Conservation (phyloP, 495 filamentous ascomycete species). For the Aspergillus kassunensis region DNA sequence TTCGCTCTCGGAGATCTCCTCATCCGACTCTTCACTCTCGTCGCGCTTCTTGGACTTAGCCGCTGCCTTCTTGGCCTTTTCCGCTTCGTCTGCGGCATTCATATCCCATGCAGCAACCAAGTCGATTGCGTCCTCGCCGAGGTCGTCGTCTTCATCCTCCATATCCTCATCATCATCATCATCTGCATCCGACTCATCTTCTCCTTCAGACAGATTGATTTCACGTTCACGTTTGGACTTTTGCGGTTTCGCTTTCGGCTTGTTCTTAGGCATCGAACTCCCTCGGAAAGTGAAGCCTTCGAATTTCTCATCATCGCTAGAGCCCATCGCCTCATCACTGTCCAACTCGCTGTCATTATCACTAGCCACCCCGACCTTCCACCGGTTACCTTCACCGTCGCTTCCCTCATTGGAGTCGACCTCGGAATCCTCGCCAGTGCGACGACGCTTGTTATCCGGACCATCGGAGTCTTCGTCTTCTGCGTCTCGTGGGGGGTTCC, state of each 20-base stretch:
- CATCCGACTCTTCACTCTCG: constrained; percentile 27
- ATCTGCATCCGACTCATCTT: constrained; percentile 46
- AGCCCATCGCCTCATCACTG: constrained; percentile 89
- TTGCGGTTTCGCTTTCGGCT: constrained; percentile 28
- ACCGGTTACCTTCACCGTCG: constrained; percentile 85
- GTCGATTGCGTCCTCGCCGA: constrained; percentile 85
- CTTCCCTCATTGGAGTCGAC: constrained; percentile 53
- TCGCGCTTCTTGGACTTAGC: constrained; percentile 30
- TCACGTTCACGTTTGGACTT: constrained; percentile 31
- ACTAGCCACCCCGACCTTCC: constrained; percentile 72
- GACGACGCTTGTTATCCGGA: constrained; percentile 43
- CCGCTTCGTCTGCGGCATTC: constrained; percentile 51
- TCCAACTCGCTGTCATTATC: constrained; percentile 84
- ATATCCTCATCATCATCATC: constrained; percentile 39
- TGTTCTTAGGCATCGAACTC: constrained; percentile 53
- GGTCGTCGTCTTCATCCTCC: constrained; percentile 53
- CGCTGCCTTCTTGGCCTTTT: constrained; percentile 28
- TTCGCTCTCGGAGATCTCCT: constrained; percentile 32
- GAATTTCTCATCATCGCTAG: constrained; percentile 80
- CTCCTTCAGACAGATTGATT: constrained; percentile 54
- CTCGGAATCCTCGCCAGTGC: constrained; percentile 38
- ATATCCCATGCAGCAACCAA: constrained; percentile 77
- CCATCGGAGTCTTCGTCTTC: constrained; percentile 37
- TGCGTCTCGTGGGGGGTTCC: constrained; percentile 22
- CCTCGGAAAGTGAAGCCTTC: constrained; percentile 71